Evolutionary conservation across 2,329 filamentous ascomycete species (phyloP), one percentile per base, ranked within the genome.

Genomic region (Mycogone perniciosa): DNA sequence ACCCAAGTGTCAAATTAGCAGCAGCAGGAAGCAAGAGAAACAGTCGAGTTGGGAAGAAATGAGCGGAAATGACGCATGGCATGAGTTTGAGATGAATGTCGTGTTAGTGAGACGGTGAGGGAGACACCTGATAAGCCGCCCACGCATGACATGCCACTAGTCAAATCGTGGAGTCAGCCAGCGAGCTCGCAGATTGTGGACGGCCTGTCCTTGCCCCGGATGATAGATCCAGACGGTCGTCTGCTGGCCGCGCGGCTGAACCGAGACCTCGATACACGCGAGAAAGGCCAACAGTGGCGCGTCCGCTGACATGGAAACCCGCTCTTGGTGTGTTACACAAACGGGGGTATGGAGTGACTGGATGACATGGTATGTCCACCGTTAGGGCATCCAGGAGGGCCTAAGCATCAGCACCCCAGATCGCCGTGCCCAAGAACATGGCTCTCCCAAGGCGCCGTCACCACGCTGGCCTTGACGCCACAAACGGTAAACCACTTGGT

Each of bases 291-390:
- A 37, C 50, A 47, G 46, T 27, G 41, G 31, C 50, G 41, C 41
- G 39, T 31, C 40, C 40, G 37, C 39, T 44, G 29, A 31, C 34
- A 42, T 31, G 13, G 33, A 39, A 48, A 51, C 47, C 33, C 44
- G 44, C 50, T 29, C 27, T 13, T 51, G 50, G 50, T 51, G 50
- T 51, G 50, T 47, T 39, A 44, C 50, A 46, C 50, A 51, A 51
- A 38, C 39, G 40, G 39, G 33, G 11, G 33, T 11, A 30, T 26
- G 38, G 13, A 7, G n/a, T 29, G 30, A 13, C 29, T 31, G 5
- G n/a, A 20, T 34, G 30, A 31, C 42, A 34, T 26, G 39, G 20
- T 35, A 35, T 11, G 35, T 20, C 35, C 35, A 38, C 35, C n/a
- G 35, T n/a, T 7, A 9, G 35, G 6, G 20, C 35, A 11, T n/a